phyloP scores from a whole-genome alignment of 352 stramenopile species.

The Peronospora farinosa region DNA sequence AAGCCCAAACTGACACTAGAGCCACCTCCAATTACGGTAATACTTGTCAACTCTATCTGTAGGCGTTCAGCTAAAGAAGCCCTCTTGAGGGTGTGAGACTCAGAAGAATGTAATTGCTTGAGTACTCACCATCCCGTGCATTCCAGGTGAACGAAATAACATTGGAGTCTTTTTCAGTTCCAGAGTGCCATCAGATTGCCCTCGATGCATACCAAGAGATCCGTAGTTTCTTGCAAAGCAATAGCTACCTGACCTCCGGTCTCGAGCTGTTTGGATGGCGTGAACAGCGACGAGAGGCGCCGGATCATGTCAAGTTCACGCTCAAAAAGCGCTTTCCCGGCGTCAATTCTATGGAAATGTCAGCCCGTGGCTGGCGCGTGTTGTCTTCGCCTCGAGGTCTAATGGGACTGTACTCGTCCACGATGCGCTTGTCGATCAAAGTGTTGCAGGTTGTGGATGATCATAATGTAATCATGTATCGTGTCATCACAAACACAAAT shows the following conservation, averaged over 20 bases:
- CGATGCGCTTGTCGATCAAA: conserved; percentile 39
- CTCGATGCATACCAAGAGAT: conserved; percentile 37
- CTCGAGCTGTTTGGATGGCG: conserved; percentile 48
- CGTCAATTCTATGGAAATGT: conserved; percentile 26
- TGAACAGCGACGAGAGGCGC: conserved; percentile 35
- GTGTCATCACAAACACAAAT: conserved; percentile 31
- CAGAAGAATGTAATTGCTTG: conserved; percentile 12
- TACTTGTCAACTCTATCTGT: conserved; percentile 3
- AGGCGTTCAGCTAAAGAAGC: conserved; percentile 4
- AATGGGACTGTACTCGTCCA: conserved; percentile 39
- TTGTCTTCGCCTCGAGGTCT: conserved; percentile 26
- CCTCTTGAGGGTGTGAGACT: conserved; percentile 4
- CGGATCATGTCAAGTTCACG: conserved; percentile 46
- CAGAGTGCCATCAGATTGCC: conserved; percentile 39
- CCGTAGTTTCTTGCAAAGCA: conserved; percentile 35
- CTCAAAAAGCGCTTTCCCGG: conserved; percentile 46
- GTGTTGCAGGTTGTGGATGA: conserved; percentile 46
- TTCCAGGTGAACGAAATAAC: conserved; percentile 11
- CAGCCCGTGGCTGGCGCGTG: conserved; percentile 34
- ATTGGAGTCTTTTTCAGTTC: conserved; percentile 27
- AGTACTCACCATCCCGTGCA: conserved; percentile 7
- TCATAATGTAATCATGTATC: conserved; percentile 53
- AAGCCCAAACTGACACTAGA: conserved; percentile 18
- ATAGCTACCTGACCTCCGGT: conserved; percentile 38
- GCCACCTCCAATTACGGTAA: conserved; percentile 15